Evolutionary conservation across 805 yeast species (phyloP).

Genomic region (Candida pseudoglaebosa): DNA sequence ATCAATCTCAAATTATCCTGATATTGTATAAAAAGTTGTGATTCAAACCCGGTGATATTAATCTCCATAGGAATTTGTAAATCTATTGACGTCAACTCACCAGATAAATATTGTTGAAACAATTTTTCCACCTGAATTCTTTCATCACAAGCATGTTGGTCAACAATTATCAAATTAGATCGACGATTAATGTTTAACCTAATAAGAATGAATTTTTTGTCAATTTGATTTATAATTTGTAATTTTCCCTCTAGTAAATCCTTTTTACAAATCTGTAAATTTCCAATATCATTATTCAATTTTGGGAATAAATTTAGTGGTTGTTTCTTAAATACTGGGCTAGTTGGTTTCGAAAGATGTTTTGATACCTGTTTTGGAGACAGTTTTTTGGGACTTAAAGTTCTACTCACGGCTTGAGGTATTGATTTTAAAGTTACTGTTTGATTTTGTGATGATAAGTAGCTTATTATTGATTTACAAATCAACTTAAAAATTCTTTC

Average conservation of each 20-base stretch:
- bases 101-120: conserved; percentile 32
- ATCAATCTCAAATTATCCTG: conserved; percentile 12
- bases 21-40: conserved; percentile 10
- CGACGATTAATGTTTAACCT: conserved; percentile 12
- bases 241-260: conserved; percentile 14
- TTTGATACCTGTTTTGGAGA: not conserved
- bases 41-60: conserved; percentile 6
- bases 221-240: conserved; percentile 54
- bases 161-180: conserved; percentile 43
- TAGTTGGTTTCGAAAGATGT: not conserved
- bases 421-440: conserved; percentile 4
- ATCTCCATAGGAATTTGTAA: conserved; percentile 5
- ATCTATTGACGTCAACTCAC: not conserved
- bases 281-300: not conserved
- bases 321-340: not conserved
- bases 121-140: conserved; percentile 57
- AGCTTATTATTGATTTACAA: conserved; percentile 18
- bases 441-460: conserved; percentile 2
- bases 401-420: not conserved
- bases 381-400: conserved; percentile 3
- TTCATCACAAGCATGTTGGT: conserved; percentile 88
- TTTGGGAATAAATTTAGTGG: not conserved
- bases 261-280: conserved; percentile 12
- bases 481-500: conserved; percentile 22
- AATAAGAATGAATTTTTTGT: conserved; percentile 58